Conservation (phyloP, 257 asterid species). For the Gardenia jasminoides region DNA sequence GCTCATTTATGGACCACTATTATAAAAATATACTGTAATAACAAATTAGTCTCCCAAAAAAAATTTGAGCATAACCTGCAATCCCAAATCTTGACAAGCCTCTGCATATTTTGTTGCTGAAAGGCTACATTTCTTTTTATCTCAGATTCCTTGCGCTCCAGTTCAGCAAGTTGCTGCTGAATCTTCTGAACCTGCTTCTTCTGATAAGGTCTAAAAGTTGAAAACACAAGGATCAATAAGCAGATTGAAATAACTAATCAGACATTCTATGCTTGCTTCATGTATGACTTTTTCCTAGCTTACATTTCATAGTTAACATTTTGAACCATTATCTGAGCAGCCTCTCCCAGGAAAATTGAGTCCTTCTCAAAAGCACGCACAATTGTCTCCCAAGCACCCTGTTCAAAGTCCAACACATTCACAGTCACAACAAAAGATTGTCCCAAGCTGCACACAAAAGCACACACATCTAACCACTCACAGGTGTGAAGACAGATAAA, state of each 20-base stretch:
- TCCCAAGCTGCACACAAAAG: not conserved
- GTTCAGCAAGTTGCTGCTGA: constrained; percentile 86
- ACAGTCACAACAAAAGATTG: constrained; percentile 9
- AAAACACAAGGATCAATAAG: constrained; percentile 16
- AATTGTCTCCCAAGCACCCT: constrained; percentile 97
- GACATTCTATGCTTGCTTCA: constrained; percentile 37
- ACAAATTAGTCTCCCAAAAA: not conserved
- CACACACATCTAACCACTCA: not conserved
- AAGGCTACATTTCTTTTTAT: constrained; percentile 89
- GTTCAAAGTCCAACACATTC: constrained; percentile 23
- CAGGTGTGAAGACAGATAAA: not conserved
- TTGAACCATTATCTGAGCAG: constrained; percentile 92
- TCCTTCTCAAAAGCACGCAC: constrained; percentile 87
- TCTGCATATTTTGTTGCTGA: constrained; percentile 84
- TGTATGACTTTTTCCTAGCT: constrained; percentile 18
- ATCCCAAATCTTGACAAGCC: constrained; percentile 91
- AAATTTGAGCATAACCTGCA: constrained; percentile 55
- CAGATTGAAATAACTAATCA: constrained; percentile 1
- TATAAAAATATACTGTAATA: not conserved
- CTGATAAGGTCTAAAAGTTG: constrained; percentile 63
- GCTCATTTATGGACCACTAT: not conserved
- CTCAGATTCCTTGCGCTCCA: constrained; percentile 87
- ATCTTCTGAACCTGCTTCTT: constrained; percentile 91
- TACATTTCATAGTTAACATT: constrained; percentile 91
- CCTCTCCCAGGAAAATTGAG: constrained; percentile 81